phyloP scores from a whole-genome alignment of 164 flowering plant species.

The Malania oleifera region DNA sequence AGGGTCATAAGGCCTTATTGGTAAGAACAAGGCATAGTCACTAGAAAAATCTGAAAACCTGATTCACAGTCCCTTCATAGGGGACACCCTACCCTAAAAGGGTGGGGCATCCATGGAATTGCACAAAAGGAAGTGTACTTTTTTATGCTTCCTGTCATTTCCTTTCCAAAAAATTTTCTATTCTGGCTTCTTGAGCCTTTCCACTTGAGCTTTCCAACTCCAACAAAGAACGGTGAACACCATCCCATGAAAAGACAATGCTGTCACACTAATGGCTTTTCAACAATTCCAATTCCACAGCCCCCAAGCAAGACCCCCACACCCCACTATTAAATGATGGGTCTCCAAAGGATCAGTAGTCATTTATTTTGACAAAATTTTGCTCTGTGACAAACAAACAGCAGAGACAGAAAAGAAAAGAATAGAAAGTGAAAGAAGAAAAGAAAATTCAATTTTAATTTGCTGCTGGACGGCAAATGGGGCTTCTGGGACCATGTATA shows the following conservation, averaged over 20 bases:
- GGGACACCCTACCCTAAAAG: not conserved
- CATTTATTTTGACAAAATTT: not conserved
- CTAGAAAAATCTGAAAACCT: not conserved
- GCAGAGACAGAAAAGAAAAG: not conserved
- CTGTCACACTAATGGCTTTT: not conserved
- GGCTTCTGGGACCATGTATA: constrained; percentile 1
- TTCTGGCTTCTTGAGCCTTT: not conserved
- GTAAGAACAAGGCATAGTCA: not conserved
- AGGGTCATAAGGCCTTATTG: not conserved
- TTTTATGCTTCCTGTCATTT: not conserved
- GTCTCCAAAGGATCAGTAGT: not conserved
- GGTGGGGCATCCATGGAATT: not conserved
- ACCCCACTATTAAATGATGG: constrained; percentile 1
- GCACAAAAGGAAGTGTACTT: constrained; percentile 4
- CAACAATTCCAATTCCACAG: not conserved
- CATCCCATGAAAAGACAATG: not conserved
- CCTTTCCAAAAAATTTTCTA: not conserved
- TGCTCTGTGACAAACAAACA: not conserved
- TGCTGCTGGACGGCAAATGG: not conserved
- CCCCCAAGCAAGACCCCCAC: not conserved
- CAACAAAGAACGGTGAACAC: not conserved
- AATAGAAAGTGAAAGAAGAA: not conserved
- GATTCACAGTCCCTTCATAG: not conserved
- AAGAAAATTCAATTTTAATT: not conserved
- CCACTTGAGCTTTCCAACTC: not conserved